A percentile compares a stretch with the other conserved stretches of the same genome.
These are phyloP conservation scores for Biscogniauxia mediterranea DNA, from an alignment of 2,329 filamentous ascomycete genomes.

Conservation along the genomic window DNA sequence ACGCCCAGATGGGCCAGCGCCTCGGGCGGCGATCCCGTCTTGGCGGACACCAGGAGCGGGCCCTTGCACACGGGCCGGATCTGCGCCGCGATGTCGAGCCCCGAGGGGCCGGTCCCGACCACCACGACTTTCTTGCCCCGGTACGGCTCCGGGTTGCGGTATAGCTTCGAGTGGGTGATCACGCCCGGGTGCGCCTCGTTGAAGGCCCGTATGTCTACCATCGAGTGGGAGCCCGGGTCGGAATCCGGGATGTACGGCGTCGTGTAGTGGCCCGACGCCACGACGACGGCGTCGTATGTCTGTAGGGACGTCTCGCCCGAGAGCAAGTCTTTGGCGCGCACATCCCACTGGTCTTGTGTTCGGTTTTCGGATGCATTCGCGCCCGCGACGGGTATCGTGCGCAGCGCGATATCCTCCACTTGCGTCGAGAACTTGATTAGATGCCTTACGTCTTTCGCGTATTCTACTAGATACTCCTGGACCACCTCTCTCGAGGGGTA, in stretches of 20 bases:
- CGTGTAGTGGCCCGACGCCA: constrained; percentile 74
- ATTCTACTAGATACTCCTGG: constrained; percentile 69
- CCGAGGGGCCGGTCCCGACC: constrained; percentile 82
- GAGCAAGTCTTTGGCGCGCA: constrained; percentile 53
- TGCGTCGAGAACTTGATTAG: constrained; percentile 69
- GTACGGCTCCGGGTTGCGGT: constrained; percentile 65
- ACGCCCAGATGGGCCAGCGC: constrained; percentile 40
- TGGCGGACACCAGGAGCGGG: constrained; percentile 65
- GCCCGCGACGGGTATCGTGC: background rate
- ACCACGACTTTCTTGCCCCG: constrained; percentile 72
- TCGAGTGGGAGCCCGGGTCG: background rate
- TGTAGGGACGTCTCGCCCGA: constrained; percentile 40
- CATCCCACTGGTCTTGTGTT: constrained; percentile 55
- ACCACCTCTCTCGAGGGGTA: constrained; percentile 74
- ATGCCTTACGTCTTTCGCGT: constrained; percentile 64
- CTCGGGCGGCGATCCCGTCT: constrained; percentile 46
- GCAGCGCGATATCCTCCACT: constrained; percentile 52
- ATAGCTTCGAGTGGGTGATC: constrained; percentile 77
- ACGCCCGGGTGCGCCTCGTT: constrained; percentile 55
- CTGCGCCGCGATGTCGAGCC: constrained; percentile 78
- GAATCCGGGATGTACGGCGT: constrained; percentile 61
- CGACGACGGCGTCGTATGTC: constrained; percentile 71
- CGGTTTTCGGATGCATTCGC: constrained; percentile 1
- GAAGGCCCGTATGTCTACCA: constrained; percentile 57
- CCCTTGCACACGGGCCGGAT: constrained; percentile 59